These are phyloP conservation scores for Escovopsis weberi DNA, from an alignment of 2,329 filamentous ascomycete genomes.

Conservation along the genomic window DNA sequence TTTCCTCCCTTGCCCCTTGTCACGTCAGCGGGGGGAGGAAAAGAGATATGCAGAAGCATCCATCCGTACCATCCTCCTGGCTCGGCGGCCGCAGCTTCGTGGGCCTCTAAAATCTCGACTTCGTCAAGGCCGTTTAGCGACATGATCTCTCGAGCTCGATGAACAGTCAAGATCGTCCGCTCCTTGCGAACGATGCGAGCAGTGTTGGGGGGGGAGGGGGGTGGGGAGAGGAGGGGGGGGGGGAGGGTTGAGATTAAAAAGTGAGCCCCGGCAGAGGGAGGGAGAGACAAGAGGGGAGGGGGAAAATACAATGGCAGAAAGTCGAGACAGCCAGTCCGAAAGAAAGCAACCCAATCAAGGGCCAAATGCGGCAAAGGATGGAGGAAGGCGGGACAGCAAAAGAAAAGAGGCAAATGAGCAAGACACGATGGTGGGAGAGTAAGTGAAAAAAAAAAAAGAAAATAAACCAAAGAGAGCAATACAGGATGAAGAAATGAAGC, in stretches of 20 bases:
- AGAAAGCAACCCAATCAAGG: too few relatives aligned
- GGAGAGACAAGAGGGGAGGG: too few relatives aligned
- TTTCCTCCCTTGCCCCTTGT: constrained; percentile 4
- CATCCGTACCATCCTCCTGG: constrained; percentile 77
- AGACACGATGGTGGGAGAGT: not conserved
- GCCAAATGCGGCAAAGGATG: too few relatives aligned
- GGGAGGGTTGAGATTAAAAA: too few relatives aligned
- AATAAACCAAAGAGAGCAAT: not conserved
- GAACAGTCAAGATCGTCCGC: not conserved
- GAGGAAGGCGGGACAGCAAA: too few relatives aligned
- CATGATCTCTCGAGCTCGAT: constrained; percentile 38
- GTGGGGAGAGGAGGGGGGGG: too few relatives aligned
- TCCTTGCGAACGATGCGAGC: not conserved
- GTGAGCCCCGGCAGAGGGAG: too few relatives aligned
- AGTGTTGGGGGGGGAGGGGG: too few relatives aligned
- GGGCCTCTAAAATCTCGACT: constrained; percentile 66
- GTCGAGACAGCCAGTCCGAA: too few relatives aligned
- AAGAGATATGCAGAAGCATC: not conserved
- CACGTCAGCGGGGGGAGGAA: not conserved
- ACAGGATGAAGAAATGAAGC: too few relatives aligned
- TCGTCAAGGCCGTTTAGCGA: constrained; percentile 92
- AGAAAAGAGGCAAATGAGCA: constrained; percentile 1
- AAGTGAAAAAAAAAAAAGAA: not conserved
- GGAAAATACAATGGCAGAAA: too few relatives aligned
- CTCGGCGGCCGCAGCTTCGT: constrained; percentile 65